phyloP scores from a whole-genome alignment of 108 stramenopile species.

The Thalassiosira profunda region DNA sequence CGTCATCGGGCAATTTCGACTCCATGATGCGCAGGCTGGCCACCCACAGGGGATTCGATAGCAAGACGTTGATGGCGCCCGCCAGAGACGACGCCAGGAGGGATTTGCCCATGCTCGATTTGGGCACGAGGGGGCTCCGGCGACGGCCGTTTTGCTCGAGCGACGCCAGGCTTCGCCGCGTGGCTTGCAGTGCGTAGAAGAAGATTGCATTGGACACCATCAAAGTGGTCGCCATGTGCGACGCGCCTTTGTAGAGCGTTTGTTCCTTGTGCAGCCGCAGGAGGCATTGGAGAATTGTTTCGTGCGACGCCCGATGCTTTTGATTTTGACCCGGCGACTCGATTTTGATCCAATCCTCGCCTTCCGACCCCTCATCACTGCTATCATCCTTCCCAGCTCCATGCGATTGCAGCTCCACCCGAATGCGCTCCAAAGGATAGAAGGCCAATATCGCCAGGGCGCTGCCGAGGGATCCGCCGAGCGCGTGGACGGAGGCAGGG shows the following conservation, averaged over 20 bases:
- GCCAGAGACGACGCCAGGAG: constrained; percentile 69
- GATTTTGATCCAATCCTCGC: too few relatives aligned
- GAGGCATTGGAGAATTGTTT: constrained; percentile 55
- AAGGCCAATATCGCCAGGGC: constrained; percentile 72
- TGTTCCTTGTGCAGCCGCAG: constrained; percentile 46
- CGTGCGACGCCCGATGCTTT: too few relatives aligned
- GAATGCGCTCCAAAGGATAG: constrained; percentile 81
- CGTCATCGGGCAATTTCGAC: constrained; percentile 30
- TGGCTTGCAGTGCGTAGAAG: constrained; percentile 66
- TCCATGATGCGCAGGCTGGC: constrained; percentile 74
- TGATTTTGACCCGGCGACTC: too few relatives aligned
- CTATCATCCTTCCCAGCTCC: not conserved
- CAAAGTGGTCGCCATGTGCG: constrained; percentile 68
- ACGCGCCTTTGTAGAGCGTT: constrained; percentile 73
- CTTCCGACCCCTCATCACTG: not conserved
- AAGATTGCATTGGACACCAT: constrained; percentile 75
- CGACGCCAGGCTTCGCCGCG: constrained; percentile 39
- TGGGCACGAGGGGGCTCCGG: not conserved
- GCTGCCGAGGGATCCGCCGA: constrained; percentile 69
- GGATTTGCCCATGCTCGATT: constrained; percentile 35
- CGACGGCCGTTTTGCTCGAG: not conserved
- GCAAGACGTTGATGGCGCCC: constrained; percentile 75
- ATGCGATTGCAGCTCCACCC: constrained; percentile 65
- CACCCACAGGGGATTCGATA: constrained; percentile 92
- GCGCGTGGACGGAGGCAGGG: too few relatives aligned